Conservation (phyloP, 1,284 basidiomycete species). For the Albatrellus sp. region DNA sequence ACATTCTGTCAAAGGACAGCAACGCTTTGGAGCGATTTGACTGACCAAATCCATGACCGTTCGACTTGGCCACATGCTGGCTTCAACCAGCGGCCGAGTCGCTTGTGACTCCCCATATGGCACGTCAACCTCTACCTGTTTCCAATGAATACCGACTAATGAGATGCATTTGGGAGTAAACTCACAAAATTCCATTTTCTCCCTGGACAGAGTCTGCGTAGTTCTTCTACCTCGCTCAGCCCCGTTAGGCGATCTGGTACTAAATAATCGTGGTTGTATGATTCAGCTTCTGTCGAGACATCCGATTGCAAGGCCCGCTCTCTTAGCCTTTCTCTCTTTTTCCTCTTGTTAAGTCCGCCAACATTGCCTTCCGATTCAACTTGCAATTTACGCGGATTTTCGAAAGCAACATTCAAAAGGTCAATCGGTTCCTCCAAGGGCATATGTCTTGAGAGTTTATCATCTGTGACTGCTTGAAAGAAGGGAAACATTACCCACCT, state of each 20-base stretch:
- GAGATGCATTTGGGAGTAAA: background rate
- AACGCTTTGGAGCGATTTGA: background rate
- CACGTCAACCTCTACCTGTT: conserved; percentile 74
- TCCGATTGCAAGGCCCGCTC: background rate
- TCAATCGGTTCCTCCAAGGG: conserved; percentile 77
- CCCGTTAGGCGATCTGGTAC: conserved; percentile 89
- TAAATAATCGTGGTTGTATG: conserved; percentile 24
- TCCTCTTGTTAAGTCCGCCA: conserved; percentile 30
- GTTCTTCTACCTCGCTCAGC: conserved; percentile 63
- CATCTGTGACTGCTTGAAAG: conserved; percentile 1
- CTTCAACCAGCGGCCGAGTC: conserved; percentile 45
- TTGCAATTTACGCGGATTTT: conserved; percentile 71
- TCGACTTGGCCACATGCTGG: conserved; percentile 68
- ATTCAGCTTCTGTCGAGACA: conserved; percentile 6
- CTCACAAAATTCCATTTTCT: conserved; percentile 82
- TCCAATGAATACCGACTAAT: background rate
- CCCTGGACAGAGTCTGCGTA: conserved; percentile 57
- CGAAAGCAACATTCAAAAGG: conserved; percentile 91
- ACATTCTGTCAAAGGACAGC: too few species aligned
- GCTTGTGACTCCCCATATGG: conserved; percentile 66
- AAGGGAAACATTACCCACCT: conserved; percentile 28
- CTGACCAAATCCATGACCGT: conserved; percentile 90
- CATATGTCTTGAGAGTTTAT: conserved; percentile 39
- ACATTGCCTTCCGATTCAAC: conserved; percentile 34
- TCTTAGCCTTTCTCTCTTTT: conserved; percentile 14